Percentiles rank a stretch among this genome's conserved stretches.
phyloP scores from a whole-genome alignment of 73 alveolate species.

The Uronychia setigera region DNA sequence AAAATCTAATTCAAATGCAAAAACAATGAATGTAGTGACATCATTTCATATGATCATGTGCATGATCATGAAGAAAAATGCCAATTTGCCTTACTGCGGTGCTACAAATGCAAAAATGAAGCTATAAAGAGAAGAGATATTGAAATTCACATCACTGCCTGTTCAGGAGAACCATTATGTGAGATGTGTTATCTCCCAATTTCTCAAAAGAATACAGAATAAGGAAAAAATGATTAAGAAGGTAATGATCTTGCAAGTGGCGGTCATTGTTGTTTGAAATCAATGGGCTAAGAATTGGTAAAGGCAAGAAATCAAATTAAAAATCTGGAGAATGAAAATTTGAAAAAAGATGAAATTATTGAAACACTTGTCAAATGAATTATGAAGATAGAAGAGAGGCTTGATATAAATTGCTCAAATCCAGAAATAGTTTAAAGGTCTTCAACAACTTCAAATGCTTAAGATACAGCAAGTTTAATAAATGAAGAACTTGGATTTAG shows the following conservation, averaged over 20 bases:
- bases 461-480: no score
- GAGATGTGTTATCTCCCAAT: neutral
- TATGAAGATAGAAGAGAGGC: neutral
- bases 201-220: no score
- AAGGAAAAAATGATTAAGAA: no score
- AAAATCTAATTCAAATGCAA: neutral
- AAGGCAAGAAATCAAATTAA: neutral
- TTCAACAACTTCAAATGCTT: no score
- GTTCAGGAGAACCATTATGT: neutral
- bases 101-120: neutral
- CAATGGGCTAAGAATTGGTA: neutral
- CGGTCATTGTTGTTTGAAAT: neutral
- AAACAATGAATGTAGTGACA: neutral
- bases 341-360: neutral
- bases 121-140: neutral
- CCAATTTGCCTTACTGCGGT: neutral
- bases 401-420: no score
- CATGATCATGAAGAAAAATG: neutral
- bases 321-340: neutral
- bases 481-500: no score
- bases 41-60: neutral
- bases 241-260: no score
- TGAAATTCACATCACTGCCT: neutral
- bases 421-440: no score
- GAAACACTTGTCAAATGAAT: no score